Conservation (phyloP, 1,284 basidiomycete species). For the Rhodotorula sp. region DNA sequence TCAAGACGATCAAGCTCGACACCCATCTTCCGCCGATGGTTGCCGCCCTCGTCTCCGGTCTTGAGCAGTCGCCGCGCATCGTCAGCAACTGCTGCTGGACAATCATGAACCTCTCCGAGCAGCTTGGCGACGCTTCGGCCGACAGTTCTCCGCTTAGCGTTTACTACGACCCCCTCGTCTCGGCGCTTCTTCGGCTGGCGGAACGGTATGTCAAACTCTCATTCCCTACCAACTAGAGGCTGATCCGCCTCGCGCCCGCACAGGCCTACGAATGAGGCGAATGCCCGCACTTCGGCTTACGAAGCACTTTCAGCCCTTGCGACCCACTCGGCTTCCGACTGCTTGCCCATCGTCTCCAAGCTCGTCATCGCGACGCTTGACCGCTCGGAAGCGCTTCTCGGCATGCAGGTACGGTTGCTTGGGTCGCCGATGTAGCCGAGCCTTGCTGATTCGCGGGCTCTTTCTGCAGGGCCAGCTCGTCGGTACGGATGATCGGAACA, state of each 20-base stretch:
- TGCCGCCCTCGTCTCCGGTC: slow-evolving; percentile 75
- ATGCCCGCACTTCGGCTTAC: slow-evolving; percentile 93
- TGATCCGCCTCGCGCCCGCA: slow-evolving; percentile 21
- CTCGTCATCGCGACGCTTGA: slow-evolving; percentile 77
- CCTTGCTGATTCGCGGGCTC: not conserved
- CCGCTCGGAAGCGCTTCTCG: slow-evolving; percentile 84
- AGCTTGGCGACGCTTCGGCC: slow-evolving; percentile 61
- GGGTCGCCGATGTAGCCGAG: not conserved
- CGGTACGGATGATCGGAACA: slow-evolving; percentile 93
- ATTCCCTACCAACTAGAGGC: too few species aligned
- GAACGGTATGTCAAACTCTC: slow-evolving; percentile 62
- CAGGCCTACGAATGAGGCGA: slow-evolving; percentile 82
- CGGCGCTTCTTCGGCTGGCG: slow-evolving; percentile 76
- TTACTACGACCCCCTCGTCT: slow-evolving; percentile 83
- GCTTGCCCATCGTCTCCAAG: slow-evolving; percentile 76
- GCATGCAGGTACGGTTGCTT: slow-evolving; percentile 63
- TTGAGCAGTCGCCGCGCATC: slow-evolving; percentile 76
- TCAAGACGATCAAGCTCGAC: slow-evolving; percentile 83
- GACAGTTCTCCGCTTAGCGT: slow-evolving; percentile 67
- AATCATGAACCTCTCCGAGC: slow-evolving; percentile 89
- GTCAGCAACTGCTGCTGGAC: slow-evolving; percentile 95
- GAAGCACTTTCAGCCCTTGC: slow-evolving; percentile 89
- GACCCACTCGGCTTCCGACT: slow-evolving; percentile 76
- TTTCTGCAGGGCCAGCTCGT: slow-evolving; percentile 79
- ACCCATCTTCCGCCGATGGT: slow-evolving; percentile 82